phyloP scores from a whole-genome alignment of 1,284 basidiomycete genomes.

The Austroboletus novae-zelandiae region DNA sequence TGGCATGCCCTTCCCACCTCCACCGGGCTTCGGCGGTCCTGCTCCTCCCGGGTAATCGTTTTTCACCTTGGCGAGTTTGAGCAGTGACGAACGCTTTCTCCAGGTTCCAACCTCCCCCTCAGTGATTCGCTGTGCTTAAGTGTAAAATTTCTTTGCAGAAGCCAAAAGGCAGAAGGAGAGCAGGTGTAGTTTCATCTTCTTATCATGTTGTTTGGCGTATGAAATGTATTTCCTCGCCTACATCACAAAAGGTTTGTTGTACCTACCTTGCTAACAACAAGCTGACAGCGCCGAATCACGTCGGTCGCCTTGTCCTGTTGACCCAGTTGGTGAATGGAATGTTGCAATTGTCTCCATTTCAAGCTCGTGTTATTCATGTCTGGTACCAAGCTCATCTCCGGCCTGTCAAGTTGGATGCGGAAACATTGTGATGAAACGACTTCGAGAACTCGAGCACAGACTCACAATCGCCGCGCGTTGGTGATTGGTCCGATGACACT shows the following conservation, averaged over 20 bases:
- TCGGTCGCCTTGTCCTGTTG: constrained; percentile 21
- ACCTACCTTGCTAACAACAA: constrained; percentile 23
- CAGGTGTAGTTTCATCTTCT: constrained; percentile 23
- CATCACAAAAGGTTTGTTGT: constrained; percentile 33
- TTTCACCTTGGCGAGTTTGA: constrained; percentile 1
- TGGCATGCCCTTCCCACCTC: constrained; percentile 75
- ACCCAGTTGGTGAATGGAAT: constrained; percentile 22
- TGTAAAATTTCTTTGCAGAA: constrained; percentile 10
- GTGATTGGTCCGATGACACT: constrained; percentile 26
- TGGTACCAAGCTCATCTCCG: constrained; percentile 28
- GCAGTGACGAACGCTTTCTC: constrained; percentile 9
- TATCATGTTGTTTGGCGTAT: constrained; percentile 19
- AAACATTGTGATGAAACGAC: constrained; percentile 27
- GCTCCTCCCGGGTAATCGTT: constrained; percentile 77
- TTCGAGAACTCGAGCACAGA: constrained; percentile 28
- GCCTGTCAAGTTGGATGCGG: constrained; percentile 20
- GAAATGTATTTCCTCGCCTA: constrained; percentile 28
- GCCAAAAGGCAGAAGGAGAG: constrained; percentile 21
- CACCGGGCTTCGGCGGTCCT: constrained; percentile 75
- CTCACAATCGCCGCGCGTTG: constrained; percentile 24
- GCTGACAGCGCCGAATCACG: constrained; percentile 19
- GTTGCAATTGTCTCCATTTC: constrained; percentile 10
- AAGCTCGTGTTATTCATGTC: constrained; percentile 19
- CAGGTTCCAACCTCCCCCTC: constrained; percentile 42
- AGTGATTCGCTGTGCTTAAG: constrained; percentile 22